Base-by-base conservation (phyloP, 306 rosid genomes). In the Dryas alaskensis region DNA sequence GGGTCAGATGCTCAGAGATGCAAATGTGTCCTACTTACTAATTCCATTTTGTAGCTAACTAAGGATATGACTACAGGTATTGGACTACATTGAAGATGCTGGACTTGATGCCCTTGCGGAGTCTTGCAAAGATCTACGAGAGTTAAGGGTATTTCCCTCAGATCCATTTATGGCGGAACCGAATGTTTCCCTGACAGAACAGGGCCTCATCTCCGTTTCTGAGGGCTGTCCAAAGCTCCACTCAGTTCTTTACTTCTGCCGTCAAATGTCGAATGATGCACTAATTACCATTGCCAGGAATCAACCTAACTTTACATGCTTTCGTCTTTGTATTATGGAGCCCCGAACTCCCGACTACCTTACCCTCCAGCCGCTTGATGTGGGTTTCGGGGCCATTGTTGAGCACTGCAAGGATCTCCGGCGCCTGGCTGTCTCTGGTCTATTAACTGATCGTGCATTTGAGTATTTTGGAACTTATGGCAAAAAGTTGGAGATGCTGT, bases 341-440 rank as follows among this genome's bases (percentile, higher is more conserved):
- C 99, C 99, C 55, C 70, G 48, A 43, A 81, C 82, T 55, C 92
- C 96, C 0, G 99, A 94, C 66, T 92, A 94, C 79, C 79, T 82
- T 65, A 94, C 97, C 43, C 81, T 2, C 31, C 75, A 90, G 76
- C 79, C 99, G 0, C 79, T 94, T 81, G 99, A 94, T 82, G 73
- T 42, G 45, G 99, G 99, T 59, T 94, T 94, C 78, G 98, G 99
- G 67, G 97, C 99, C 76, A 90, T 94, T 80, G 98, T 94, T n/a
- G 89, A 92, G 88, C 91, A 87, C 76, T 94, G 99, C 86, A 94
- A 90, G 77, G 83, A 88, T 86, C 99, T 94, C 70, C 83, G 40
- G 76, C 96, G 99, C 48, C 86, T 94, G 19, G 92, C 99, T 60
- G 88, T 94, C 7, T 92, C 99, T 5, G 99, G 99, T 70, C 88